A percentile compares a stretch with the other conserved stretches of the same genome.
phyloP scores from a whole-genome alignment of 768 basidiomycete species.

The Mycena sanguinolenta region DNA sequence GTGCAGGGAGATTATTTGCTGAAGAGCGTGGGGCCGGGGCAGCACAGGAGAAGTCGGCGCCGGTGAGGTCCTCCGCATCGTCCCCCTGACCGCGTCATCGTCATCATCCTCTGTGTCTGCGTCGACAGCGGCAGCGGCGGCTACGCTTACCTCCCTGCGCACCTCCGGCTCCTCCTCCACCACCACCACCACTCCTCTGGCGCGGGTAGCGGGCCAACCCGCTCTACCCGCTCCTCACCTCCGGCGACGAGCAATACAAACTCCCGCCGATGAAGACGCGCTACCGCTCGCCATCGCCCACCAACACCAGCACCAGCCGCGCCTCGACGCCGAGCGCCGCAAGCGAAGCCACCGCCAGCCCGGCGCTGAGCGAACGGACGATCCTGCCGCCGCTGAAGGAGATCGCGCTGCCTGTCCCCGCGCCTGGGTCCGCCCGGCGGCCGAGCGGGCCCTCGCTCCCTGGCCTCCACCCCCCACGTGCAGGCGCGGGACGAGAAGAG shows the following conservation, averaged over 20 bases:
- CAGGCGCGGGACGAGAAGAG: too few species aligned
- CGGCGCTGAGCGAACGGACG: slow-evolving; percentile 58
- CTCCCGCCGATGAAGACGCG: slow-evolving; percentile 70
- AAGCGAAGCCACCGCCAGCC: slow-evolving; percentile 51
- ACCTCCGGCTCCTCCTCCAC: slow-evolving; percentile 40
- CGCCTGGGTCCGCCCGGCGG: slow-evolving; percentile 44
- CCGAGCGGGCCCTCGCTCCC: slow-evolving; percentile 71
- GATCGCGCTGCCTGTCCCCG: slow-evolving; percentile 46
- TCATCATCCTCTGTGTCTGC: neutral
- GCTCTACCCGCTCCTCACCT: slow-evolving; percentile 73
- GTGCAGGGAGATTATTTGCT: slow-evolving; percentile 67
- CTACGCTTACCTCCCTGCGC: slow-evolving; percentile 33
- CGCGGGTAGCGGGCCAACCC: too few species aligned
- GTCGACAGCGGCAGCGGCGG: neutral
- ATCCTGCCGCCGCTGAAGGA: slow-evolving; percentile 62
- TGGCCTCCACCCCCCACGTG: slow-evolving; percentile 66
- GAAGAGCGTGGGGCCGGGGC: slow-evolving; percentile 56
- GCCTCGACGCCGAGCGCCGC: slow-evolving; percentile 59
- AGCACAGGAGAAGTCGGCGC: too few species aligned
- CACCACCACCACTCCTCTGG: slow-evolving; percentile 37
- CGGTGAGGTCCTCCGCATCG: too few species aligned
- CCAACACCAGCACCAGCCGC: slow-evolving; percentile 46
- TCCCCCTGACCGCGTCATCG: slow-evolving; percentile 39
- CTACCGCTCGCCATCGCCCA: slow-evolving; percentile 69
- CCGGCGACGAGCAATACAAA: slow-evolving; percentile 73